phyloP scores from a whole-genome alignment of 139 green algal species.

The Chlamydomonas sp. region DNA sequence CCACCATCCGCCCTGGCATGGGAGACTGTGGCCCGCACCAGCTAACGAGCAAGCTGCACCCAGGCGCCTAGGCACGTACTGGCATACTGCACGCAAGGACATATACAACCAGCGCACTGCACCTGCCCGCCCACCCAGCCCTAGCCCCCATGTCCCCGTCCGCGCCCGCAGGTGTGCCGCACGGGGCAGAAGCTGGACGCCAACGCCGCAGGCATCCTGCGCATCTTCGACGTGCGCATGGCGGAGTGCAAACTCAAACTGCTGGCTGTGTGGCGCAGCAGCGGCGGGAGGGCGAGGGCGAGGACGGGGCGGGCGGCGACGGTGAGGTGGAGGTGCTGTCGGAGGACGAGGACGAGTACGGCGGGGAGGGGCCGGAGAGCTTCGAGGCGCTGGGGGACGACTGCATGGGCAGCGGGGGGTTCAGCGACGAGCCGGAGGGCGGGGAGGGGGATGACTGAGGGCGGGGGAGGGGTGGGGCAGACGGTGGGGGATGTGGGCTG shows the following conservation, averaged over 20 bases:
- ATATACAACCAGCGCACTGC: background rate
- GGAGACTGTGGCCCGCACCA: too few species aligned
- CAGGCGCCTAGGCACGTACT: background rate
- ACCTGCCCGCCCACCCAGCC: background rate
- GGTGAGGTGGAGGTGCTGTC: conserved; percentile 29
- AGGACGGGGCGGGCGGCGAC: background rate
- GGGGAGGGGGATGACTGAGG: background rate
- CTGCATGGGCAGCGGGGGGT: conserved; percentile 20
- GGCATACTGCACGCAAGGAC: background rate
- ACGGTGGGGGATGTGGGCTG: too few species aligned
- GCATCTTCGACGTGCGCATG: conserved; percentile 90
- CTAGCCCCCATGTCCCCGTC: background rate
- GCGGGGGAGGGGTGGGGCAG: background rate
- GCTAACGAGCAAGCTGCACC: too few species aligned
- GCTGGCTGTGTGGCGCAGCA: conserved; percentile 51
- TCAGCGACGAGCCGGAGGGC: conserved; percentile 23
- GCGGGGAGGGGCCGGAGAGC: background rate
- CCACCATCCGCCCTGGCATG: too few species aligned
- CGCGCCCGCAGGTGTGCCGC: conserved; percentile 70
- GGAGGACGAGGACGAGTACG: conserved; percentile 34
- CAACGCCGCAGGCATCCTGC: conserved; percentile 84
- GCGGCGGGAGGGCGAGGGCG: background rate
- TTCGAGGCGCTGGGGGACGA: conserved; percentile 30
- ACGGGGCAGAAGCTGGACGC: conserved; percentile 80
- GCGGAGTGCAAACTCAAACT: conserved; percentile 81